Conservation (phyloP, 192 early-diverging fungal species). For the Backusella circina region DNA sequence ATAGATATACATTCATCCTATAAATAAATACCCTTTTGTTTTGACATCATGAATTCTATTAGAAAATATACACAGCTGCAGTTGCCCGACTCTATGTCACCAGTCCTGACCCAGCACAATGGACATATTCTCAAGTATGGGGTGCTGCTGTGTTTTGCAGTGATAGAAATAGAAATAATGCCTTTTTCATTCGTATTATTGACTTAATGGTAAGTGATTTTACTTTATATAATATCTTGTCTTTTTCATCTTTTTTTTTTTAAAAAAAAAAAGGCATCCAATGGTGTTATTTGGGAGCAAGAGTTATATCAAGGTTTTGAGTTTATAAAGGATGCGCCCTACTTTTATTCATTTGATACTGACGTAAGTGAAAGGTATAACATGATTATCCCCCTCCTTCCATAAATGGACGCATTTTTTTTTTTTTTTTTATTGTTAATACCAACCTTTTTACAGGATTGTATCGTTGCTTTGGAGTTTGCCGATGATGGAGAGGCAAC, state of each 20-base stretch:
- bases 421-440: no score
- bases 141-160: constrained; percentile 68
- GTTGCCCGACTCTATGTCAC: constrained; percentile 75
- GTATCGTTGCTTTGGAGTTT: constrained; percentile 67
- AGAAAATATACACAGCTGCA: constrained; percentile 78
- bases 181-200: constrained; percentile 64
- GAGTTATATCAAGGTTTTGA: constrained; percentile 74
- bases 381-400: background rate
- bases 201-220: constrained; percentile 48
- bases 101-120: constrained; percentile 57
- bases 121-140: constrained; percentile 68
- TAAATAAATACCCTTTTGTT: no score
- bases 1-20: background rate
- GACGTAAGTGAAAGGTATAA: constrained; percentile 44
- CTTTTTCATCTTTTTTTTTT: background rate
- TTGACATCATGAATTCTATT: no score
- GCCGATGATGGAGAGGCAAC: constrained; percentile 66
- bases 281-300: constrained; percentile 75
- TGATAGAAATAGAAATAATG: constrained; percentile 59
- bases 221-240: background rate
- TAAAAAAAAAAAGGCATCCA: constrained; percentile 31
- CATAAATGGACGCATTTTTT: background rate
- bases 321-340: constrained; percentile 55
- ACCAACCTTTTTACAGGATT: constrained; percentile 31
- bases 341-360: constrained; percentile 68